Evolutionary conservation across 805 yeast genomes (phyloP).

Genomic region (Clavispora vitiphila): DNA sequence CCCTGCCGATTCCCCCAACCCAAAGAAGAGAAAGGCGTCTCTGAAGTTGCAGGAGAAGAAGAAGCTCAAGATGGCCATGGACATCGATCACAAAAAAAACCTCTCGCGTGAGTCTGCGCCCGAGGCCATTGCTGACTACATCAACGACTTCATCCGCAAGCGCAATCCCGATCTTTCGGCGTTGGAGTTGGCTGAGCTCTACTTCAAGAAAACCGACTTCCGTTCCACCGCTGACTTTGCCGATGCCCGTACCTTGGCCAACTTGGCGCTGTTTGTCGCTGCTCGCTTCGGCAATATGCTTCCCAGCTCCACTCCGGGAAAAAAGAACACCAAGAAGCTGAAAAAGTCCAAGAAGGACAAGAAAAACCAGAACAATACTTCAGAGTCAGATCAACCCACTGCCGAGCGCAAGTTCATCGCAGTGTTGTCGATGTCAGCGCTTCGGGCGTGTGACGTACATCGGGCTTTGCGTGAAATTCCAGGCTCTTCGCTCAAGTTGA

Average conservation of each 20-base stretch:
- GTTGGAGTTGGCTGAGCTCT: conserved; percentile 66
- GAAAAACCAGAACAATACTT: too few relatives aligned
- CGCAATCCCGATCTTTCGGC: conserved; percentile 65
- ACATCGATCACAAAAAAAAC: conserved; percentile 49
- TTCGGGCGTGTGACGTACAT: conserved; percentile 81
- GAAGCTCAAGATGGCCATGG: conserved; percentile 61
- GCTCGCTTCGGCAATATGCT: conserved; percentile 45
- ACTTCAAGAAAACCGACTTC: conserved; percentile 52
- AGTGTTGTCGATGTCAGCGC: conserved; percentile 67
- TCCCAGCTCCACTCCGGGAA: conserved; percentile 25
- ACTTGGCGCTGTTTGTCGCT: conserved; percentile 51
- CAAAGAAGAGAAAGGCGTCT: conserved; percentile 21
- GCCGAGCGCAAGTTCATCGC: conserved; percentile 42
- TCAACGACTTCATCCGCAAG: conserved; percentile 57
- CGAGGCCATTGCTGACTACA: conserved; percentile 59
- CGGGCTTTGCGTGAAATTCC: conserved; percentile 50
- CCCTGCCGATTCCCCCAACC: conserved; percentile 4
- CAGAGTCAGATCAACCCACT: too few relatives aligned
- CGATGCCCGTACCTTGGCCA: conserved; percentile 49
- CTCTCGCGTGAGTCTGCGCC: conserved; percentile 50
- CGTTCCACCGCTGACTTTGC: conserved; percentile 56
- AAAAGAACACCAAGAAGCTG: conserved; percentile 25
- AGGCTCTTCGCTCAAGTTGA: conserved; percentile 61
- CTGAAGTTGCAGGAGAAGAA: conserved; percentile 60
- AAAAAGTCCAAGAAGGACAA: conserved; percentile 20